Evolutionary conservation across 2,329 filamentous ascomycete genomes (phyloP), one percentile per base, ranked within the genome.

Genomic region (Pestalotiopsis sp.): DNA sequence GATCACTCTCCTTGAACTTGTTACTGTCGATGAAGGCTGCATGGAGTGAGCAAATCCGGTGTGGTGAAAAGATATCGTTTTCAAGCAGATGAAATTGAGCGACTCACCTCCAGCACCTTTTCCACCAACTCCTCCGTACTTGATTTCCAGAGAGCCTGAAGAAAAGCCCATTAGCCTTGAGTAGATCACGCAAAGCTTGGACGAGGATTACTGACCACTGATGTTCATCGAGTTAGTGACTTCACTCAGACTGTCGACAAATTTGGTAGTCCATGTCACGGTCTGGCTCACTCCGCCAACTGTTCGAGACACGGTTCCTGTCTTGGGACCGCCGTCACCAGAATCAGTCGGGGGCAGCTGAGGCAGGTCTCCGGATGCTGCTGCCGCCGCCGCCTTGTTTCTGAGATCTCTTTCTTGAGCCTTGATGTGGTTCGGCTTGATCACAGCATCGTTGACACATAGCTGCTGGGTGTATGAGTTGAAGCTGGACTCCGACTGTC

Each of bases 181-280:
- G 4, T 14, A 1, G 13, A 14, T 49, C 17, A 52, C 45, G 17
- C 11, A 9, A 36, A 52, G 17, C 4, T 9, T 20, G 14, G 2
- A 9, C 45, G 20, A 3, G 17, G 13, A 45, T 4, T n/a, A 11
- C 45, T 9, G 20, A 61, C 58, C 58, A n/a, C 58, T 61, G 4
- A 61, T 61, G 20, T 61, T 61, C 58, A 61, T 61, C 20, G 58
- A 61, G 3, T 61, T 39, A 27, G 58, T 61, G 17, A 61, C 58
- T 61, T 61, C 58, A 7, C 27, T 31, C 58, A 61, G 4, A 13
- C 58, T 31, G 36, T 61, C 58, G 6, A 61, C 58, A 27, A 61
- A 61, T 23, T 61, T 61, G 58, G 58, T 31, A 4, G 17, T 61
- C 58, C 58, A 61, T 14, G 58, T 61, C 58, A 61, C 58, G 2